Base-by-base conservation (phyloP, 1,139 yeast species). In the Diutina ranongensis region DNA sequence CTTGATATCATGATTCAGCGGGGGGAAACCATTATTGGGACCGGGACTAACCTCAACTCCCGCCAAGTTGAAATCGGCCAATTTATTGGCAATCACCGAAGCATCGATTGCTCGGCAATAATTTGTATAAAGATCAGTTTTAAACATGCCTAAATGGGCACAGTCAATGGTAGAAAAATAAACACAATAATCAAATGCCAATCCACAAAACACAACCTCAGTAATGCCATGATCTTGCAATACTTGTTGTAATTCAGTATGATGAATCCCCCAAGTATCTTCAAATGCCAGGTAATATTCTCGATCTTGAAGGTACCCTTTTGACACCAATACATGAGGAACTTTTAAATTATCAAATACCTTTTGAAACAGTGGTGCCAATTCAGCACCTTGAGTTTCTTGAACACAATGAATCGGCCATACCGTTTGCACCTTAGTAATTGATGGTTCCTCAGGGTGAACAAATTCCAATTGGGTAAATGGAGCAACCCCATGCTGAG, bases 371-470 rank as follows among this genome's bases (percentile, higher is more conserved):
- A 65, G 74, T 0, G 63, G 57, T 2, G 86, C 86, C 45, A 87
- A 67, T 45, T 72, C 68, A 0, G 92, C 72, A 0, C 97, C 97
- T 9, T 54, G 46, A 0, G 86, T 68, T 46, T 71, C 68, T 55
- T 86, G 92, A 3, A 89, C 75, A 58, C 97, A 89, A 59, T 89
- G 97, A 49, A 75, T 92, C 0, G 97, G 97, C 97, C 97, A 89
- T 2, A 87, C 70, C 0, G 69, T 67, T 50, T 81, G 80, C 16
- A 3, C 45, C 34, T 47, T 38, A 2, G 49, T 56, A 51, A 59
- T 54, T 1, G 51, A 52, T 44, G 58, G 55, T 38, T 59, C 57
- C 27, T 59, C 49, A 19, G 94, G 92, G 47, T 80, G 78, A 1
- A 57, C 49, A 55, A 84, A 79, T 46, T 60, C 64, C 42, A 73